Conservation (phyloP, 345 rosid genomes). For the Melastoma malabathricum region DNA sequence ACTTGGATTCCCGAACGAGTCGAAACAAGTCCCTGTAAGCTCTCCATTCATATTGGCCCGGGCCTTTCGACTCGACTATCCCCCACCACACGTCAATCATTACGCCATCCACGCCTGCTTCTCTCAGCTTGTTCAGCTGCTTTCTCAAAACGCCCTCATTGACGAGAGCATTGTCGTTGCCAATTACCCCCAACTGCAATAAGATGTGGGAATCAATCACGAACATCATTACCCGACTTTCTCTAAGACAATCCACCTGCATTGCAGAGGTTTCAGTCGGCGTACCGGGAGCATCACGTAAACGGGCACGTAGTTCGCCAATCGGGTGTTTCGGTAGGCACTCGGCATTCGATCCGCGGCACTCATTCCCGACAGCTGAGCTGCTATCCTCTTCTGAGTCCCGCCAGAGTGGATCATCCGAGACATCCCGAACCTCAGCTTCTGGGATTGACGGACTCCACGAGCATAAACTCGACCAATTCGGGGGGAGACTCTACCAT, state of each 20-base stretch:
- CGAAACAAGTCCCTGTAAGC: conserved; percentile 60
- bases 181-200: conserved; percentile 48
- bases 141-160: conserved; percentile 22
- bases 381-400: too few relatives aligned
- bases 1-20: conserved; percentile 28
- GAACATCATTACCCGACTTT: neutral
- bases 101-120: conserved; percentile 60
- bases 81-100: conserved; percentile 95
- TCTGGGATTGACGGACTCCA: too few relatives aligned
- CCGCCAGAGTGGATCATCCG: too few relatives aligned
- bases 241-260: neutral
- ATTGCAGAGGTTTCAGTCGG: neutral
- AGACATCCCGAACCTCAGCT: too few relatives aligned
- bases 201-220: neutral
- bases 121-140: conserved; percentile 52
- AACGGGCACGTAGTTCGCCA: conserved; percentile 60
- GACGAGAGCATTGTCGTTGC: conserved; percentile 37
- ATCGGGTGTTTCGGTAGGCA: neutral
- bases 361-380: too few relatives aligned
- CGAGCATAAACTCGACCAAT: too few relatives aligned
- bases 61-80: conserved; percentile 48
- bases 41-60: conserved; percentile 53
- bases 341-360: too few relatives aligned
- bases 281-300: conserved; percentile 88
- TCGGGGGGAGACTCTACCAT: too few relatives aligned